Percentiles rank a stretch among this genome's conserved stretches.
Conservation (phyloP, 2,329 filamentous ascomycete genomes). For the Nigrospora oryzae region DNA sequence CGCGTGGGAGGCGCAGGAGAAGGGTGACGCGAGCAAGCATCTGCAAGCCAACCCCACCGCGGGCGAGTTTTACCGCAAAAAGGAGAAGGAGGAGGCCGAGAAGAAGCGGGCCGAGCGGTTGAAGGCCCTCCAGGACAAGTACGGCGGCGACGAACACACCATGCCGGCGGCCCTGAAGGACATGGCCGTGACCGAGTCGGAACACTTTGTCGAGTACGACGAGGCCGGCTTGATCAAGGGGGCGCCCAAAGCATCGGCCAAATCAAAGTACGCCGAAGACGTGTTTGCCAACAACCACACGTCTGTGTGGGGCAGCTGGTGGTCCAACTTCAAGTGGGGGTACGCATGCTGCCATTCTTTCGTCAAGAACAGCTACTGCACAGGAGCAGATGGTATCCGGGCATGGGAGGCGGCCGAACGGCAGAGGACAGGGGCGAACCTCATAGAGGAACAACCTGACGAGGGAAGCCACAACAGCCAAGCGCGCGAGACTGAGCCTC, state of each 20-base stretch:
- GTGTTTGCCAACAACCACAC: slow-evolving; percentile 85
- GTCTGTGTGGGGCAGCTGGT: slow-evolving; percentile 95
- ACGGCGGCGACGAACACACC: slow-evolving; percentile 59
- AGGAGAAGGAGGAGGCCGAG: slow-evolving; percentile 66
- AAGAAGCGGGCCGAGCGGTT: slow-evolving; percentile 58
- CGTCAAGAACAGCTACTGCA: slow-evolving; percentile 96
- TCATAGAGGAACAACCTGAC: slow-evolving; percentile 20
- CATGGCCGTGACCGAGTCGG: slow-evolving; percentile 67
- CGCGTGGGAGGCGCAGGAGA: slow-evolving; percentile 93
- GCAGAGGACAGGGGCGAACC: slow-evolving; percentile 39
- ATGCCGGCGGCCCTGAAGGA: slow-evolving; percentile 56
- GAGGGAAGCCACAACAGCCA: slow-evolving; percentile 13
- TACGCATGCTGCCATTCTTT: slow-evolving; percentile 92
- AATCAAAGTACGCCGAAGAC: slow-evolving; percentile 89
- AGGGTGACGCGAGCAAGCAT: slow-evolving; percentile 73
- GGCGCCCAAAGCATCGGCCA: slow-evolving; percentile 64
- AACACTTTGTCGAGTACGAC: slow-evolving; percentile 90
- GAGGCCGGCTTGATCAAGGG: slow-evolving; percentile 85
- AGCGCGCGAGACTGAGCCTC: slow-evolving; percentile 1
- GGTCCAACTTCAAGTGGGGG: slow-evolving; percentile 90
- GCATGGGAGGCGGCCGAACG: slow-evolving; percentile 72
- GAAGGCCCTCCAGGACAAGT: slow-evolving; percentile 70
- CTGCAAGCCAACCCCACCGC: slow-evolving; percentile 94
- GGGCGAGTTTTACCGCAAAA: slow-evolving; percentile 75
- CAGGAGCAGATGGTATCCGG: slow-evolving; percentile 75